Percentiles rank a stretch among this genome's conserved stretches.
Evolutionary conservation across 768 basidiomycete genomes (phyloP).

Genomic region (Baorangia bicolor): DNA sequence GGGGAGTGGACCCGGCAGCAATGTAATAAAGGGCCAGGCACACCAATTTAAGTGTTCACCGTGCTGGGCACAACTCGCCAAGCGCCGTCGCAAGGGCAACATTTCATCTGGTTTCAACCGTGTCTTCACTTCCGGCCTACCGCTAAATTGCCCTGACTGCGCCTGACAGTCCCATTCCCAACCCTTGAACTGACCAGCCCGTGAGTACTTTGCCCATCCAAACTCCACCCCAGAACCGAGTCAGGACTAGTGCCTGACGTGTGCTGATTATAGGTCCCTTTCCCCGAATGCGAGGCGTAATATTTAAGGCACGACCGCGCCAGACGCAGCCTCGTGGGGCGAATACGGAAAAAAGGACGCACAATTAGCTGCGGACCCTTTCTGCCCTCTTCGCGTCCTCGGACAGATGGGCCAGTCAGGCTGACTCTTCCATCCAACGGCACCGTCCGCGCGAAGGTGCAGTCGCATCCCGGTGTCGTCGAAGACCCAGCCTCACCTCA

Average conservation of each 20-base stretch:
- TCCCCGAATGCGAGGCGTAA: background rate
- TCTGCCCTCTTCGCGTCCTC: constrained; percentile 11
- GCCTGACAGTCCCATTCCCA: background rate
- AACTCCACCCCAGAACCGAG: constrained; percentile 13
- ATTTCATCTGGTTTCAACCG: background rate
- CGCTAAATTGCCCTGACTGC: background rate
- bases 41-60: constrained; percentile 21
- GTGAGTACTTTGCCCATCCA: constrained; percentile 4
- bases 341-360: background rate
- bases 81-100: background rate
- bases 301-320: constrained; percentile 3
- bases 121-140: background rate
- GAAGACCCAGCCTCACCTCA: too few relatives aligned
- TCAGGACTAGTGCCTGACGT: constrained; percentile 6
- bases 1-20: constrained; percentile 1
- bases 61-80: background rate
- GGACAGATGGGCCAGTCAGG: background rate
- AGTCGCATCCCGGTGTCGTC: too few relatives aligned
- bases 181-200: background rate
- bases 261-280: background rate
- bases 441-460: background rate
- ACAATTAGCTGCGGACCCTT: background rate
- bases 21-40: constrained; percentile 18
- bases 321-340: constrained; percentile 10
- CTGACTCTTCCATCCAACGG: background rate